Evolutionary conservation across 108 stramenopile species (phyloP), one percentile per base, ranked within the genome.

Genomic region (Cyclostephanos tholiformis): DNA sequence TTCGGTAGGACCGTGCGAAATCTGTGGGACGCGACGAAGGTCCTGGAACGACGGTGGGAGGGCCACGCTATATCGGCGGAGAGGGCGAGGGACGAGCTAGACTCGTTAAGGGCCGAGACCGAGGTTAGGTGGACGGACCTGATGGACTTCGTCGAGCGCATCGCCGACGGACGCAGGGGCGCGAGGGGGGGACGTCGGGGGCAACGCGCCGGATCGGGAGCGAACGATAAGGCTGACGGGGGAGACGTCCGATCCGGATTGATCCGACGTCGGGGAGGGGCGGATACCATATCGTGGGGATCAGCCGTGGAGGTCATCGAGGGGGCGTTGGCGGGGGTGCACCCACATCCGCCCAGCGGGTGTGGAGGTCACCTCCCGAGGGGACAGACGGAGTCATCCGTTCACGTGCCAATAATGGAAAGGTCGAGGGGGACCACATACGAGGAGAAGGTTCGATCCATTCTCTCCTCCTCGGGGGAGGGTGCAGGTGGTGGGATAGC

Each of bases 361-460:
- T 29, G 32, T 51, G 70, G 53, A 16, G 74, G 53, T n/a, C 72
- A 69, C 20, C 41, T 49, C 35, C 63, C 75, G 16, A 72, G 75
- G 50, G 84, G 86, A n/a, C 41, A 68, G 17, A 73, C 71, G 0
- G 87, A 87, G 17, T 58, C 80, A 27, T 55, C 79, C 12, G 74
- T 89, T 0, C 91, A 96, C 72, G 69, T 85, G 58, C 89, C 90
- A n/a, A 46, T 96, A 1, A 67, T 85, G 78, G 67, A 87, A 62
- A 84, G 96, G 72, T 60, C 80, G 10, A 72, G 41, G 51, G 96
- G 96, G 16, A 89, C 91, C 29, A 91, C 93, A 0, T 96, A 96
- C 74, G 96, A 94, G 79, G 92, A 96, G 80, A 96, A 96, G 71
- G 78, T 96, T 12, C 72, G 77, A 35, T 82, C 90, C 11, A 63